Evolutionary conservation across 2,329 filamentous ascomycete genomes (phyloP).

Genomic region (Aspergillus nomiae): DNA sequence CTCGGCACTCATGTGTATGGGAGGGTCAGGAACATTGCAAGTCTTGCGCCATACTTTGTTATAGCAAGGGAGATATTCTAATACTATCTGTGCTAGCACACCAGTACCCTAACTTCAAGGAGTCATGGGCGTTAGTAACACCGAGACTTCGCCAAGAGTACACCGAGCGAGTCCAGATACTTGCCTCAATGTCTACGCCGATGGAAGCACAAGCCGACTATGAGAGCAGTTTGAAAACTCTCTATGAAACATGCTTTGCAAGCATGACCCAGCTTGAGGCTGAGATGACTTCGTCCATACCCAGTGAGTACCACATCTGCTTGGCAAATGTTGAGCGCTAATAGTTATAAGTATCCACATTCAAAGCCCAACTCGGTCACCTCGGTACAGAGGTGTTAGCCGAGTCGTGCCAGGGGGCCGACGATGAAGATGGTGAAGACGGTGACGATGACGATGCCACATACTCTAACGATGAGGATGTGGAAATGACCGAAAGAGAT

Average conservation of each 20-base stretch:
- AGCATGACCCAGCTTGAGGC: neutral
- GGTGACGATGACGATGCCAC: neutral
- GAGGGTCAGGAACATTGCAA: neutral
- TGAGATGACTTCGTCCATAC: neutral
- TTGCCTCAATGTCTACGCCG: neutral
- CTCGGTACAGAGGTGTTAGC: neutral
- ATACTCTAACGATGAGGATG: neutral
- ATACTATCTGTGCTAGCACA: neutral
- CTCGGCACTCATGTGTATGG: neutral
- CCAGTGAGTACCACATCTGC: neutral
- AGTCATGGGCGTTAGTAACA: neutral
- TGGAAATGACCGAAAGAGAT: neutral
- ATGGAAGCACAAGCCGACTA: neutral
- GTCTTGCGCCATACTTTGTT: neutral
- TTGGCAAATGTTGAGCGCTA: neutral
- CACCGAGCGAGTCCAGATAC: neutral
- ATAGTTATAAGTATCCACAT: neutral
- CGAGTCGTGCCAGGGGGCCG: neutral
- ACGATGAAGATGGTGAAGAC: neutral
- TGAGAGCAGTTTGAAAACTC: neutral
- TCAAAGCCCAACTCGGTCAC: neutral
- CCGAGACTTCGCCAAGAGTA: neutral
- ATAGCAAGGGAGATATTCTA: neutral
- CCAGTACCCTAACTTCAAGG: neutral
- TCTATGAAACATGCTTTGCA: constrained; percentile 2